Conservation (phyloP, 208 protist species). For the Phytomonas francai region DNA sequence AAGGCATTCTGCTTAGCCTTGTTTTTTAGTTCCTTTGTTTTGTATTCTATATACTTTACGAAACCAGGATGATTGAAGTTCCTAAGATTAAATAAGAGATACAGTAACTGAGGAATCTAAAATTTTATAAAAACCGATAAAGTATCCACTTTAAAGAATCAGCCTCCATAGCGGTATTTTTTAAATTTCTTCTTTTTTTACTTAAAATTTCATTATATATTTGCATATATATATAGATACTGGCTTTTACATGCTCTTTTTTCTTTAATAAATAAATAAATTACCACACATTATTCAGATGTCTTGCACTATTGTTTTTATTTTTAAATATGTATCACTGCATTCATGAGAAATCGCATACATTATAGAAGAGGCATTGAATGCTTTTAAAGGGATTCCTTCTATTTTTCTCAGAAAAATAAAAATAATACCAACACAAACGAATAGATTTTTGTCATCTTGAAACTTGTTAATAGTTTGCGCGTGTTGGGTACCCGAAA, state of each 20-base stretch:
- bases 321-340: constrained; percentile 3
- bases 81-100: neutral
- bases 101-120: neutral
- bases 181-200: constrained; percentile 5
- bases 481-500: neutral
- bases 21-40: neutral
- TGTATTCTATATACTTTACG: neutral
- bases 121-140: neutral
- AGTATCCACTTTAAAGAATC: neutral
- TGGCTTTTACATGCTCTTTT: neutral
- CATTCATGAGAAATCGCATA: neutral
- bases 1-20: neutral
- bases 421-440: neutral
- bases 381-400: neutral
- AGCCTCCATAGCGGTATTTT: neutral
- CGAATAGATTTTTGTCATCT: neutral
- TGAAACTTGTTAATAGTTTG: neutral
- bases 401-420: neutral
- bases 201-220: neutral
- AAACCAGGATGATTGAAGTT: neutral
- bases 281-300: neutral
- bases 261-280: constrained; percentile 1
- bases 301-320: neutral
- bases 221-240: neutral
- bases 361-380: neutral